Evolutionary conservation across 2,329 filamentous ascomycete genomes (phyloP), one percentile per base, ranked within the genome.

Genomic region (Elsinoe necatrix): DNA sequence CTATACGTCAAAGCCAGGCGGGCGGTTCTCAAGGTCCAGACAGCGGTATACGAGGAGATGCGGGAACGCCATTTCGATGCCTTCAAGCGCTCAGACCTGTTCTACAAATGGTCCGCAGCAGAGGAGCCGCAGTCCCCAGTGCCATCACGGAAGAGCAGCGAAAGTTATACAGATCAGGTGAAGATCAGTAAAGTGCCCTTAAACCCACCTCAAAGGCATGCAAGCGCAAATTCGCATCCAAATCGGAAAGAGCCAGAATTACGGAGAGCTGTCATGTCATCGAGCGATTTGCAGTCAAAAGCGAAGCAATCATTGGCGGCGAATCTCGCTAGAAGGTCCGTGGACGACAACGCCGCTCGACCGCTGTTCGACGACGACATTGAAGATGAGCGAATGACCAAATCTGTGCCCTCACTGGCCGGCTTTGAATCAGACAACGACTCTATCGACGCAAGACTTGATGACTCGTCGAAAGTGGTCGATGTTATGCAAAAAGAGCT

Each of bases 81-180:
- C 18, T 98, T 98, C 75, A 95, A 91, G 67, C 87, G 84, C 63
- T 95, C 93, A 0, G 93, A 97, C 66, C 72, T 98, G 0, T 98
- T 90, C 69, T 97, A 93, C 76, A 98, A 98, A 69, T 96, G 91
- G 68, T 77, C 98, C 1, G 89, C 92, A 6, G 87, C 92, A 11
- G 89, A 95, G 65, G 90, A 95, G 23, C 54, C 39, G 25, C 31
- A 56, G 42, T 56, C 54, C 2, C 54, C 54, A 6, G 29, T 34
- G 12, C 35, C 54, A 20, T 31, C 29, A 21, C 25, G 39, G 12
- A 39, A 39, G 20, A 37, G 48, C 29, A 52, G 48, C 18, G 48
- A 52, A 21, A 21, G n/a, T 8, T 7, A 34, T 14, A 25, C 20
- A 7, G 48, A 52, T 8, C 55, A 27, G 16, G 18, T 29, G 21